Conservation (phyloP, 2,329 filamentous ascomycete genomes). For the Ceratocystiopsis sp. region DNA sequence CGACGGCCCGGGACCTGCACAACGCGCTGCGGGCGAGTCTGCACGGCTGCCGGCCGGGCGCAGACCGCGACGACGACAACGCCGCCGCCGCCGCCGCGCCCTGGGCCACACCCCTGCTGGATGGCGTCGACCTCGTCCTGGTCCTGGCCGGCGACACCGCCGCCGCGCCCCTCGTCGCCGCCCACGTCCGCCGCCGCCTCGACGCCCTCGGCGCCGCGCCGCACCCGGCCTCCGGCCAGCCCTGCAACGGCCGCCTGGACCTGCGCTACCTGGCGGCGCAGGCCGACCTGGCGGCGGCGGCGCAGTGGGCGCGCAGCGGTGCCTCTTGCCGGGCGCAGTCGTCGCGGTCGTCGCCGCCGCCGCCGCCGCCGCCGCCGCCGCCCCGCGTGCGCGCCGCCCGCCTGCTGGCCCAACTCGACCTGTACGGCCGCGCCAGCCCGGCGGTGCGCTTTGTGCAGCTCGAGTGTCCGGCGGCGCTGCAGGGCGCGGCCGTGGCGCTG, state of each 20-base stretch:
- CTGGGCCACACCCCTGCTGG: slow-evolving; percentile 19
- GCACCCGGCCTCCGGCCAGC: slow-evolving; percentile 25
- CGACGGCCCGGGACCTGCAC: slow-evolving; percentile 36
- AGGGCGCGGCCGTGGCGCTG: slow-evolving; percentile 38
- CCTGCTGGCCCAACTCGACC: slow-evolving; percentile 42
- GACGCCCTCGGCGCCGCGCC: slow-evolving; percentile 31
- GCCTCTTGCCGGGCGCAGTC: slow-evolving; percentile 10
- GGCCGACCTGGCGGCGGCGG: slow-evolving; percentile 40
- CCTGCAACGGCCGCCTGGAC: slow-evolving; percentile 39
- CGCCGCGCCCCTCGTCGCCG: slow-evolving; percentile 24
- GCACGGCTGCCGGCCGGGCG: slow-evolving; percentile 17
- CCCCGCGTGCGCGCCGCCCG: slow-evolving; percentile 37
- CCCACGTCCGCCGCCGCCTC: slow-evolving; percentile 21
- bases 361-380: slow-evolving; percentile 23
- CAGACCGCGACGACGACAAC: too few species aligned
- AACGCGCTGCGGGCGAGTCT: slow-evolving; percentile 39
- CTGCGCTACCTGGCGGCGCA: slow-evolving; percentile 44
- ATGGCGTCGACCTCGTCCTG: slow-evolving; percentile 37
- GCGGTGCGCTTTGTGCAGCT: slow-evolving; percentile 39
- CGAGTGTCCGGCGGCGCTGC: slow-evolving; percentile 39
- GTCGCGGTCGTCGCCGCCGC: slow-evolving; percentile 25
- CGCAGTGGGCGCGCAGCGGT: slow-evolving; percentile 17
- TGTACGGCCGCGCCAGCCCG: slow-evolving; percentile 35
- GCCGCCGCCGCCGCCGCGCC: neutral
- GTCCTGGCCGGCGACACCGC: slow-evolving; percentile 40